Evolutionary conservation across 805 yeast species (phyloP).

Genomic region (Cyberlindnera mrakii): DNA sequence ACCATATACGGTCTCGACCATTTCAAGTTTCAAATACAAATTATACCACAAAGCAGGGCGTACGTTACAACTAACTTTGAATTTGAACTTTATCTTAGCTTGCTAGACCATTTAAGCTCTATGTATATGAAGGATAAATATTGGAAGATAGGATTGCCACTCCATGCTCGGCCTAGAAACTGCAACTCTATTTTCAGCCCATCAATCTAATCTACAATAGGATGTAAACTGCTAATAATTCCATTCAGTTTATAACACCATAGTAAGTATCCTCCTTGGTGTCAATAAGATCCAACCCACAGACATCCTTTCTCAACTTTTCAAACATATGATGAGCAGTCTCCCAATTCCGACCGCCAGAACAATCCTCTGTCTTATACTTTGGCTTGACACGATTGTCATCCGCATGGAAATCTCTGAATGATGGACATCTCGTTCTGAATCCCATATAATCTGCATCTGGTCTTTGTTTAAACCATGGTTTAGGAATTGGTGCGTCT

Average conservation of each 20-base stretch:
- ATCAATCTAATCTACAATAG: too few species aligned
- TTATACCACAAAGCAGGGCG: too few species aligned
- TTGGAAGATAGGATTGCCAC: too few species aligned
- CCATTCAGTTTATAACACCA: slow-evolving; percentile 14
- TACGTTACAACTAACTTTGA: too few species aligned
- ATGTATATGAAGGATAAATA: too few species aligned
- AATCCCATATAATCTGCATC: slow-evolving; percentile 9
- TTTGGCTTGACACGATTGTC: slow-evolving; percentile 8
- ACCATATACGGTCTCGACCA: too few species aligned
- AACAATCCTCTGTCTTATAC: slow-evolving; percentile 12
- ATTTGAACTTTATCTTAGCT: too few species aligned
- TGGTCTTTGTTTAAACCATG: slow-evolving; percentile 38
- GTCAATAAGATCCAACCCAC: slow-evolving; percentile 16
- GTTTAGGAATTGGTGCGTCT: slow-evolving; percentile 62
- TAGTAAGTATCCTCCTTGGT: slow-evolving; percentile 17
- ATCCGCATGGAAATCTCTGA: slow-evolving; percentile 11
- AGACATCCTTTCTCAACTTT: slow-evolving; percentile 17
- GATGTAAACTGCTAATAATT: background rate
- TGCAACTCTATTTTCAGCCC: too few species aligned
- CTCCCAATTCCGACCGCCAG: slow-evolving; percentile 20
- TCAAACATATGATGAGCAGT: slow-evolving; percentile 10
- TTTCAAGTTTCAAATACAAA: too few species aligned
- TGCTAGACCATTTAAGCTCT: too few species aligned
- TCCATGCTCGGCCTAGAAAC: too few species aligned
- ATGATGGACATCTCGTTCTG: slow-evolving; percentile 14